Conservation (phyloP, 805 yeast genomes). For the Tetrapisispora namnaoensis region DNA sequence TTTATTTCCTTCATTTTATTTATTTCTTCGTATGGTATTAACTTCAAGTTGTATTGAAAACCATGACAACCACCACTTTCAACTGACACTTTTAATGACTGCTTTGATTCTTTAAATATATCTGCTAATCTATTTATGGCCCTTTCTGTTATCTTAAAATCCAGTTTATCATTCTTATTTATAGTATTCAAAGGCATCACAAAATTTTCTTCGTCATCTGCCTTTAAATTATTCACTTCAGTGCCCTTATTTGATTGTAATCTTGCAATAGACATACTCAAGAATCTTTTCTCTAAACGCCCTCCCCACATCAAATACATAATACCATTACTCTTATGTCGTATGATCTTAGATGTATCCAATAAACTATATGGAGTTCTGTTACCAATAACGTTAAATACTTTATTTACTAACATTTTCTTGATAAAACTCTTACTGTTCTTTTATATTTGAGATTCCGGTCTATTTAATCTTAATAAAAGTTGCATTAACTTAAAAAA, state of each 20-base stretch:
- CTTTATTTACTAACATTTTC: background rate
- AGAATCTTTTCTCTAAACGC: no score
- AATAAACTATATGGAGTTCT: slow-evolving; percentile 8
- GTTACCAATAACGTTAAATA: background rate
- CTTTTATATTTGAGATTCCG: no score
- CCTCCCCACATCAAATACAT: no score
- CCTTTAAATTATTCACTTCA: background rate
- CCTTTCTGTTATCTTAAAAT: slow-evolving; percentile 18
- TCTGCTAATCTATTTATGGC: slow-evolving; percentile 22
- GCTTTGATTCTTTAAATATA: slow-evolving; percentile 17
- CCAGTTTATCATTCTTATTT: slow-evolving; percentile 13
- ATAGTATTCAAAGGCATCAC: slow-evolving; percentile 17
- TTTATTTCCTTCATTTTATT: background rate
- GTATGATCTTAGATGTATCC: background rate
- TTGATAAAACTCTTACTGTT: background rate
- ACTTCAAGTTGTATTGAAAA: slow-evolving; percentile 73
- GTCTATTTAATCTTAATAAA: no score
- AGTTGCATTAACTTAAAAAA: no score
- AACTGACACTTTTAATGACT: slow-evolving; percentile 60
- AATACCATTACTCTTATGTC: background rate
- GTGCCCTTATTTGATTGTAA: background rate
- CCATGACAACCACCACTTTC: slow-evolving; percentile 99
- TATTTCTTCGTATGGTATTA: slow-evolving; percentile 38
- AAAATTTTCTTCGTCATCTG: slow-evolving; percentile 3
- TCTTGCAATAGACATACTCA: background rate